Evolutionary conservation across 2,329 filamentous ascomycete species (phyloP).

Genomic region (Beauveria varroae): DNA sequence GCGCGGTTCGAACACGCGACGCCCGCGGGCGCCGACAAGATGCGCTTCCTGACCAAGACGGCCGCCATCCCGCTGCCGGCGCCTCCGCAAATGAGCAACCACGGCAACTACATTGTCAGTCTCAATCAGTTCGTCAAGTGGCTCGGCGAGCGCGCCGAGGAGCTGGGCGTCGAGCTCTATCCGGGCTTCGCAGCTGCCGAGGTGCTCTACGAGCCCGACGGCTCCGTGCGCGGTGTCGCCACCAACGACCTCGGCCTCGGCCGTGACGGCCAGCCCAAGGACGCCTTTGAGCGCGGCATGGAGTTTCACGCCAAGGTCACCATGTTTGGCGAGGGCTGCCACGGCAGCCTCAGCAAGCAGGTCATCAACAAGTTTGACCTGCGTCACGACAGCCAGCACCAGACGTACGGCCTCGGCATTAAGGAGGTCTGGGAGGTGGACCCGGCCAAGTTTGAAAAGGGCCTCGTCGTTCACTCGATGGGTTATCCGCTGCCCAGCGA

Average conservation of each 20-base stretch:
- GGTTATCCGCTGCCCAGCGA: constrained; percentile 83
- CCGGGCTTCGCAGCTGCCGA: constrained; percentile 93
- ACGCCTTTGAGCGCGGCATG: constrained; percentile 93
- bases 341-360: constrained; percentile 91
- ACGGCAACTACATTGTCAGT: constrained; percentile 96
- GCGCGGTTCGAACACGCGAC: constrained; percentile 83
- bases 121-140: constrained; percentile 93
- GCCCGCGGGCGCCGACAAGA: constrained; percentile 73
- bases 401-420: constrained; percentile 89
- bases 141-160: constrained; percentile 94
- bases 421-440: constrained; percentile 98
- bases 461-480: constrained; percentile 81
- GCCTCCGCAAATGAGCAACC: constrained; percentile 96
- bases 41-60: constrained; percentile 88
- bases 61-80: constrained; percentile 71
- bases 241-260: constrained; percentile 90
- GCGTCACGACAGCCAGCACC: constrained; percentile 78
- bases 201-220: constrained; percentile 78
- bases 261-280: constrained; percentile 76
- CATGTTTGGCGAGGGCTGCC: constrained; percentile 88
- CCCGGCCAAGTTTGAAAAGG: constrained; percentile 84
- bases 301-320: constrained; percentile 93
- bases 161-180: constrained; percentile 91
- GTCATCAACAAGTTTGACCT: constrained; percentile 92
- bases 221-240: constrained; percentile 85